phyloP scores from a whole-genome alignment of 257 asterid genomes.

The Voacanga thouarsii region DNA sequence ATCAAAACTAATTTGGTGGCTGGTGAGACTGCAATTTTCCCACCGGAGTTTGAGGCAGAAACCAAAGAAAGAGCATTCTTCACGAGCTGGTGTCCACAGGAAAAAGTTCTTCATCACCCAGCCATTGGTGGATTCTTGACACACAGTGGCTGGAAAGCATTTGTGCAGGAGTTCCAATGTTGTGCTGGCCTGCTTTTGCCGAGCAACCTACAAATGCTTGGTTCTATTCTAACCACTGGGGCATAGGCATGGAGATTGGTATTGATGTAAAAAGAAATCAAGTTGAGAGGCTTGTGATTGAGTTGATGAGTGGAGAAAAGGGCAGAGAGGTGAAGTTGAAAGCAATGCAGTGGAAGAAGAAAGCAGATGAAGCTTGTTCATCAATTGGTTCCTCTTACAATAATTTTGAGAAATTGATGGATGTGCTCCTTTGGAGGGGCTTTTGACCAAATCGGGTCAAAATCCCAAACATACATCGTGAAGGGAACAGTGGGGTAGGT shows the following conservation, averaged over 20 bases:
- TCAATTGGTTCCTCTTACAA: conserved; percentile 9
- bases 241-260: conserved; percentile 24
- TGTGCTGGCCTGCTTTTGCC: conserved; percentile 30
- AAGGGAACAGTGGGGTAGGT: no score
- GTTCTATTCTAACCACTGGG: conserved; percentile 21
- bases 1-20: conserved; percentile 19
- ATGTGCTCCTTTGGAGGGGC: no score
- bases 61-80: conserved; percentile 7
- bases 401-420: conserved; percentile 25
- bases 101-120: conserved; percentile 21
- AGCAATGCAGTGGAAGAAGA: conserved; percentile 13
- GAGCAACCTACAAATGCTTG: conserved; percentile 29
- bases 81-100: conserved; percentile 29
- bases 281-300: conserved; percentile 15
- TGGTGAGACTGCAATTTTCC: conserved; percentile 13
- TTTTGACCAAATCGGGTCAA: no score
- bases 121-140: conserved; percentile 28
- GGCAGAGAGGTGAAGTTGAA: conserved; percentile 21
- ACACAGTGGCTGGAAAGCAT: conserved; percentile 32
- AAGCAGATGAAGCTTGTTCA: conserved; percentile 18
- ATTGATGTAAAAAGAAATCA: conserved; percentile 20
- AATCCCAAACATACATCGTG: no score
- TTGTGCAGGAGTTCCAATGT: conserved; percentile 25
- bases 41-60: conserved; percentile 14
- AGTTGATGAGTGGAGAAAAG: conserved; percentile 26